phyloP scores from a whole-genome alignment of 208 protist genomes.

The Sergeia podlipaevii region DNA sequence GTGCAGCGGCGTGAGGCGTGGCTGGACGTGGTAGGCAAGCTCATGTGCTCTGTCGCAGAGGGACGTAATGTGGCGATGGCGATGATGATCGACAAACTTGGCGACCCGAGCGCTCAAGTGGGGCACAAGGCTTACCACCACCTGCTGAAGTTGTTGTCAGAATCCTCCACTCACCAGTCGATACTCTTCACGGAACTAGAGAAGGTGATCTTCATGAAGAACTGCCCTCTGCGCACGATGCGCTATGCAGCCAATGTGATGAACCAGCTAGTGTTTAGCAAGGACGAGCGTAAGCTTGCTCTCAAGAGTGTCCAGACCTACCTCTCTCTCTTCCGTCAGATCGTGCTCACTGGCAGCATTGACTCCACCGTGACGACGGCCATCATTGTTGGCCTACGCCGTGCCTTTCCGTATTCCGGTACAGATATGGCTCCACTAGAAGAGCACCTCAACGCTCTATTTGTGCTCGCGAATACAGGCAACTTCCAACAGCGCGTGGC shows the following conservation, averaged over 20 bases:
- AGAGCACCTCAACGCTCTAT: slow-evolving; percentile 87
- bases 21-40: slow-evolving; percentile 83
- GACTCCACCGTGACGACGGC: slow-evolving; percentile 88
- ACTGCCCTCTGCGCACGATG: slow-evolving; percentile 86
- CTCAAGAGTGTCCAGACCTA: slow-evolving; percentile 87
- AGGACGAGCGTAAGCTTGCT: slow-evolving; percentile 87
- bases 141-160: slow-evolving; percentile 70
- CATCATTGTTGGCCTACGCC: slow-evolving; percentile 86
- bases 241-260: slow-evolving; percentile 88
- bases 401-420: slow-evolving; percentile 90
- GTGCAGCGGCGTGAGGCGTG: slow-evolving; percentile 82
- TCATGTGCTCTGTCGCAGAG: slow-evolving; percentile 83
- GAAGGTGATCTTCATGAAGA: slow-evolving; percentile 89
- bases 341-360: slow-evolving; percentile 48
- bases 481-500: slow-evolving; percentile 87
- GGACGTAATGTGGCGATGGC: slow-evolving; percentile 69
- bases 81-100: slow-evolving; percentile 92
- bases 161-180: slow-evolving; percentile 84
- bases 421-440: slow-evolving; percentile 74
- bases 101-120: slow-evolving; percentile 66
- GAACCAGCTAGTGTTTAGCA: slow-evolving; percentile 92
- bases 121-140: slow-evolving; percentile 88
- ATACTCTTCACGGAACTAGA: slow-evolving; percentile 88
- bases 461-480: slow-evolving; percentile 84
- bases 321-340: slow-evolving; percentile 84